A percentile compares a stretch with the other conserved stretches of the same genome.
phyloP scores from a whole-genome alignment of 2,329 filamentous ascomycete species.

The Bipolaris oryzae region DNA sequence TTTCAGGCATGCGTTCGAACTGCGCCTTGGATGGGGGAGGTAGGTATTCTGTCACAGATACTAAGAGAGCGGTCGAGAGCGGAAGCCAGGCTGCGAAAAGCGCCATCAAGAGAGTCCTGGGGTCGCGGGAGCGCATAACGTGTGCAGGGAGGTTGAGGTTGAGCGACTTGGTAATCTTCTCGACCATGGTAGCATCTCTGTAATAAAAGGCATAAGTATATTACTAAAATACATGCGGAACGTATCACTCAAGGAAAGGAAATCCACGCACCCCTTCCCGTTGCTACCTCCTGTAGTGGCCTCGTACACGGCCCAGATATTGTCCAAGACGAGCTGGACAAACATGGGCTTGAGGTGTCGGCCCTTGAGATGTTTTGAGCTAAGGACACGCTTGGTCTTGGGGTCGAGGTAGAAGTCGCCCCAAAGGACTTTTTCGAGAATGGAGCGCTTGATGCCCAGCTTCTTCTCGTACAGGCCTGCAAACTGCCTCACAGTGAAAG shows the following conservation, averaged over 20 bases:
- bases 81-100: slow-evolving; percentile 91
- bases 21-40: slow-evolving; percentile 85
- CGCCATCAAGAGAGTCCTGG: slow-evolving; percentile 80
- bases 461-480: slow-evolving; percentile 95
- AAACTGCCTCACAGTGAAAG: slow-evolving; percentile 95
- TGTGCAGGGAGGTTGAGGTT: slow-evolving; percentile 84
- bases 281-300: slow-evolving; percentile 83
- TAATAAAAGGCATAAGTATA: slow-evolving; percentile 48
- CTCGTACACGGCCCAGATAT: slow-evolving; percentile 94
- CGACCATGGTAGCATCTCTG: slow-evolving; percentile 77
- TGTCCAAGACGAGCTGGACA: slow-evolving; percentile 92
- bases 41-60: slow-evolving; percentile 91
- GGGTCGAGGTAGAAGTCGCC: slow-evolving; percentile 96
- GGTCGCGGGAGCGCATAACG: slow-evolving; percentile 80
- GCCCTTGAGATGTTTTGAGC: slow-evolving; percentile 90
- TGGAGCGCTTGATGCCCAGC: slow-evolving; percentile 85
- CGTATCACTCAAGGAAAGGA: slow-evolving; percentile 42
- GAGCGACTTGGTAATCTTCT: slow-evolving; percentile 94
- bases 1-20: slow-evolving; percentile 74
- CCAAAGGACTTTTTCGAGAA: slow-evolving; percentile 94
- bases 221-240: slow-evolving; percentile 45
- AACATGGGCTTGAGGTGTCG: slow-evolving; percentile 94
- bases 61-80: slow-evolving; percentile 86
- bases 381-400: slow-evolving; percentile 92
- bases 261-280: slow-evolving; percentile 73